Base-by-base conservation (phyloP, 2,329 filamentous ascomycete genomes). In the Penicillium sp. region DNA sequence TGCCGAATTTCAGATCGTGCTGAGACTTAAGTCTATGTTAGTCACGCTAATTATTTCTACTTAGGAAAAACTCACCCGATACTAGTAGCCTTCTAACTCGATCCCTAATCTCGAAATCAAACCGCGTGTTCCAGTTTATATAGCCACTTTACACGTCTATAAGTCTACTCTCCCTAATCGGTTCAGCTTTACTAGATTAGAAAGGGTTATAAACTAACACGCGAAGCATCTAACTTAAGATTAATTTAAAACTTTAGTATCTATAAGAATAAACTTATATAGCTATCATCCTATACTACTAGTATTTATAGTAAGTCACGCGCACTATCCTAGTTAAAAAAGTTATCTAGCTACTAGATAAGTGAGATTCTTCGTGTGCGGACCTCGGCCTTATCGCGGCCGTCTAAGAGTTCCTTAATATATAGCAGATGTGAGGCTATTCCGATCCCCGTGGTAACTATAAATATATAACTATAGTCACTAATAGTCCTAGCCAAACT, bases 381-480 rank as follows among this genome's bases (percentile, higher is more conserved):
- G 43, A 67, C 55, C 43, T 59, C 33, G 41, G 60, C 60, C 15
- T 61, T 59, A 29, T 67, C 51, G 51, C 67, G 62, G 14, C 63
- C 58, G 25, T 72, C 56, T 9, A 76, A 59, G 6, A 76, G 60
- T 53, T 73, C 58, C 46, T 71, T 72, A 7, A 76, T 64, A 59
- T 72, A 73, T 8, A 58, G 69, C 46, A 75, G 56, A 37, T 71
- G 57, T 33, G 66, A 64, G n/a, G 63, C 58, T 31, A 76, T 74
- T 2, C 71, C 63, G 35, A 74, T 74, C n/a, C 67, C 63, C 33
- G 62, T 75, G 7, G 67, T 58, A 22, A 74, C 55, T 54, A 76
- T 71, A 4, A 76, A 58, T 18, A 75, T 59, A 53, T 61, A 59
- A 42, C 70, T 53, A 57, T 68, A 75, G 26, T 61, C 58, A 20